These are phyloP conservation scores for Rhizoclosmatium hyalinum DNA, from an alignment of 371 early-diverging fungal genomes.

Conservation along the genomic window DNA sequence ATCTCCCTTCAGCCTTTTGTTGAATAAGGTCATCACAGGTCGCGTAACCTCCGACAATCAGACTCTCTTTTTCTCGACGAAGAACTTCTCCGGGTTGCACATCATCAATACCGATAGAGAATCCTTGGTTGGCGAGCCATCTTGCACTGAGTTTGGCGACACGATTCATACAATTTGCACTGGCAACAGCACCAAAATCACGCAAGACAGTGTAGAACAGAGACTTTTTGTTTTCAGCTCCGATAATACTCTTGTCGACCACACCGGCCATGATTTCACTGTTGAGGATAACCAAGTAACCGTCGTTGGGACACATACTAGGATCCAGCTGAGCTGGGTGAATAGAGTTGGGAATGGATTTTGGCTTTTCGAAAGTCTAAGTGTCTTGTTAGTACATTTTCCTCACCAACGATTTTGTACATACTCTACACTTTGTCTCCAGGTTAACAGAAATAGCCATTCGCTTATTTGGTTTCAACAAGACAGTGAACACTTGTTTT, in stretches of 20 bases:
- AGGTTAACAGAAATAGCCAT: constrained; percentile 80
- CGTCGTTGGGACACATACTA: constrained; percentile 91
- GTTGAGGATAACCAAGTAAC: constrained; percentile 87
- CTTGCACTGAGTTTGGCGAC: constrained; percentile 93
- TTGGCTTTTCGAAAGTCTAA: constrained; percentile 46
- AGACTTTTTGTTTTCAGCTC: constrained; percentile 95
- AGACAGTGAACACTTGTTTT: constrained; percentile 78
- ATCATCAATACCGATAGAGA: constrained; percentile 98
- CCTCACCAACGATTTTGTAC: background rate
- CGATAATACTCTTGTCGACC: constrained; percentile 95
- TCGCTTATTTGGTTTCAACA: constrained; percentile 84
- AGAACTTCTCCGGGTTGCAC: constrained; percentile 90
- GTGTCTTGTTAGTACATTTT: background rate
- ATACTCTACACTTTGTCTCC: constrained; percentile 77
- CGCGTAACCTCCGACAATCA: constrained; percentile 81
- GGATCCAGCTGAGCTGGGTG: constrained; percentile 38
- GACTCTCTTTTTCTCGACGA: constrained; percentile 76
- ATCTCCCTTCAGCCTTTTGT: constrained; percentile 70
- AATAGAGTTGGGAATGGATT: background rate
- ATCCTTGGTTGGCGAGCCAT: constrained; percentile 93
- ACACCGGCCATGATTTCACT: constrained; percentile 95
- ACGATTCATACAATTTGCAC: constrained; percentile 94
- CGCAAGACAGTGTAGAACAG: constrained; percentile 93
- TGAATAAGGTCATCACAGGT: constrained; percentile 87
- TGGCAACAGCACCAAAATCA: constrained; percentile 87